Evolutionary conservation across 192 early-diverging fungal species (phyloP).

Genomic region (Backusella macrospora): DNA sequence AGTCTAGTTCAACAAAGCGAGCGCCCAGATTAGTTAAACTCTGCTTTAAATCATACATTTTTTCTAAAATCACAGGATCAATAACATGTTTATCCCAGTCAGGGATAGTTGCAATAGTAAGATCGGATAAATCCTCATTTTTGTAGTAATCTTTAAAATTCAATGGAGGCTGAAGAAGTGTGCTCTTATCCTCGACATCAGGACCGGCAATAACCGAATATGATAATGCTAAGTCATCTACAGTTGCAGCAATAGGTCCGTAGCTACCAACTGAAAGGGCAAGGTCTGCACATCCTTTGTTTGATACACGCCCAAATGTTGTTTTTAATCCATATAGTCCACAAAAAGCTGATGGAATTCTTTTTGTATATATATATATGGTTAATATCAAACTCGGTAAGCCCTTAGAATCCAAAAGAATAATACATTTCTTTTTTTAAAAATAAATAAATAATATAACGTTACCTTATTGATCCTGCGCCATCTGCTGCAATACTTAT

Average conservation of each 20-base stretch:
- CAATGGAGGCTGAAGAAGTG: conserved; percentile 55
- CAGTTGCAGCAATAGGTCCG: conserved; percentile 73
- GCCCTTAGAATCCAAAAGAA: too few relatives aligned
- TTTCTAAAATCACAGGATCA: conserved; percentile 37
- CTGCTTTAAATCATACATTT: conserved; percentile 38
- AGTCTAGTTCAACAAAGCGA: not conserved
- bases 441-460: not conserved
- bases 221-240: conserved; percentile 65
- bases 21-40: conserved; percentile 59
- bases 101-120: conserved; percentile 65
- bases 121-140: conserved; percentile 41
- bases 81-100: conserved; percentile 48
- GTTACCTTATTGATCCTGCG: conserved; percentile 64
- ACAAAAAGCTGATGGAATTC: conserved; percentile 71
- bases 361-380: not conserved
- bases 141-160: conserved; percentile 33
- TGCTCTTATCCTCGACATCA: conserved; percentile 49
- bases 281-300: conserved; percentile 53
- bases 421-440: not conserved
- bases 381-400: too few relatives aligned
- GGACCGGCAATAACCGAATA: conserved; percentile 67
- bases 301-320: conserved; percentile 65
- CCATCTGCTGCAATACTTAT: conserved; percentile 75
- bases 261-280: conserved; percentile 57
- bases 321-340: conserved; percentile 79